Conservation (phyloP, 2,329 filamentous ascomycete genomes). For the Pseudopithomyces chartarum region DNA sequence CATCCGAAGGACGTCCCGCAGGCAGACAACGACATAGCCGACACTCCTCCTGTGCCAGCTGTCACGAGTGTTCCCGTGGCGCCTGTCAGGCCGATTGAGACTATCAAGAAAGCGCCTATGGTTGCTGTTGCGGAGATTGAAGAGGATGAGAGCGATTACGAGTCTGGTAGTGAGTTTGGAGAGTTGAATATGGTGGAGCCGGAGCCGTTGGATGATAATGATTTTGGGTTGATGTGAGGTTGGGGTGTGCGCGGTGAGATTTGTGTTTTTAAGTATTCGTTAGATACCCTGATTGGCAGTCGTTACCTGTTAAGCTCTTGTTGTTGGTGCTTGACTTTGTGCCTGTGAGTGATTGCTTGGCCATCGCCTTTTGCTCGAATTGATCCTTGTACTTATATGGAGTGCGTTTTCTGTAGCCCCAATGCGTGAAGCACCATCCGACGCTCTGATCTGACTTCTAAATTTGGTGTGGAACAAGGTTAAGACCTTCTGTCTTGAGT, state of each 20-base stretch:
- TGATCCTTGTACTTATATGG: no score
- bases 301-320: no score
- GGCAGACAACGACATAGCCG: no score
- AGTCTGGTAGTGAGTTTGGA: constrained; percentile 31
- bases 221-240: constrained; percentile 29
- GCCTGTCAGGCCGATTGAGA: neutral
- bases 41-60: no score
- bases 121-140: constrained; percentile 20
- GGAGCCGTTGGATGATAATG: constrained; percentile 29
- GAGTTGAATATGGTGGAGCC: constrained; percentile 36
- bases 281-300: neutral
- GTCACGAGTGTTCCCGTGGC: neutral
- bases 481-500: no score
- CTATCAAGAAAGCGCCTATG: constrained; percentile 8
- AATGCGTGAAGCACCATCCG: no score
- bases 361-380: no score
- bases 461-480: no score
- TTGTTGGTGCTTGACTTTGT: no score
- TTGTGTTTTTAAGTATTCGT: neutral
- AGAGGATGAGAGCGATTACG: constrained; percentile 18
- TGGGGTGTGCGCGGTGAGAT: neutral
- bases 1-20: constrained; percentile 5
- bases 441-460: no score
- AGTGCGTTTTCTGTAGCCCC: no score
- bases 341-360: no score